A percentile compares a stretch with the other conserved stretches of the same genome.
phyloP scores from a whole-genome alignment of 2,329 filamentous ascomycete species.

The Alternaria brassicicola region DNA sequence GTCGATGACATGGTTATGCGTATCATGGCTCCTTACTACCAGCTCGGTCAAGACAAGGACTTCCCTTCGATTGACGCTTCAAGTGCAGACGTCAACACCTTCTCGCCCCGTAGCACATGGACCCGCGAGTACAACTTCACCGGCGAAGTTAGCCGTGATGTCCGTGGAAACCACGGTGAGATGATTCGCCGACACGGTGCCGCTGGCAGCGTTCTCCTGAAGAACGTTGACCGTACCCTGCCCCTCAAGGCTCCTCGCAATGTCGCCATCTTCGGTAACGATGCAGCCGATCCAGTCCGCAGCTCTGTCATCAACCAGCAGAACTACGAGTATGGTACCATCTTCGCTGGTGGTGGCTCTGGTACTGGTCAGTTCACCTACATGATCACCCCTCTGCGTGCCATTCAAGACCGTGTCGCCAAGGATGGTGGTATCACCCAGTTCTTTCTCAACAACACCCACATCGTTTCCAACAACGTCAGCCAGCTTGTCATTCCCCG shows the following conservation, averaged over 20 bases:
- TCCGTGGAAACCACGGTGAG: conserved; percentile 50
- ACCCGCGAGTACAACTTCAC: conserved; percentile 45
- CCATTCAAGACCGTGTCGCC: conserved; percentile 44
- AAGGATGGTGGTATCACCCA: conserved; percentile 51
- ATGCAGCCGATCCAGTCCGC: conserved; percentile 55
- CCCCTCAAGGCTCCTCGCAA: conserved; percentile 60
- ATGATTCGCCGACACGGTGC: conserved; percentile 52
- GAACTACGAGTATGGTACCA: conserved; percentile 51
- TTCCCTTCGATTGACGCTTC: conserved; percentile 49
- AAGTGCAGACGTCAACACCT: conserved; percentile 38
- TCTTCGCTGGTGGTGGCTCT: conserved; percentile 51
- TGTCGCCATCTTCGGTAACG: conserved; percentile 58
- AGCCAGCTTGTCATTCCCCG: conserved; percentile 39
- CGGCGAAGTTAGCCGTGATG: conserved; percentile 41
- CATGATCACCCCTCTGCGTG: conserved; percentile 51
- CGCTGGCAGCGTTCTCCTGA: conserved; percentile 53
- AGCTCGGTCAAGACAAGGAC: conserved; percentile 51
- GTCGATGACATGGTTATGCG: conserved; percentile 56
- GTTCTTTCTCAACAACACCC: conserved; percentile 53
- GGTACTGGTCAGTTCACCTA: conserved; percentile 52
- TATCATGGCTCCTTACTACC: conserved; percentile 56
- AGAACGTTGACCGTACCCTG: conserved; percentile 57
- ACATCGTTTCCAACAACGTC: conserved; percentile 42
- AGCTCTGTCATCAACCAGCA: conserved; percentile 49
- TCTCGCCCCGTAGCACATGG: conserved; percentile 51